Conservation (phyloP, 2,329 filamentous ascomycete species). For the Neurospora crassa region DNA sequence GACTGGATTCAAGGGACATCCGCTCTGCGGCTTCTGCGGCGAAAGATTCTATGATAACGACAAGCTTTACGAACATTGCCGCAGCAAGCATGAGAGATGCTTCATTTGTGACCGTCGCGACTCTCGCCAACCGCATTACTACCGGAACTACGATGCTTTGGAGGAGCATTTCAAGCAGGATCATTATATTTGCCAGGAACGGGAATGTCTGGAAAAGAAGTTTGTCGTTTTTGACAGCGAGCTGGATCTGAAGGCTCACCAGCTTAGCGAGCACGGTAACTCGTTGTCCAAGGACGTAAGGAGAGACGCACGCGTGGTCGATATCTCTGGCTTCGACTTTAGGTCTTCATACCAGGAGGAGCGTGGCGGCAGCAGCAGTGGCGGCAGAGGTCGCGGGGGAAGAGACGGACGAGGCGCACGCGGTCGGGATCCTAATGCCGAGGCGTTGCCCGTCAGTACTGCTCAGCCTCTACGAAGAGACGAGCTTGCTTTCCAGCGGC, state of each 20-base stretch:
- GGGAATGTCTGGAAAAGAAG: conserved; percentile 90
- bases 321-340: conserved; percentile 79
- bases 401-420: conserved; percentile 28
- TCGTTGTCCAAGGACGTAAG: conserved; percentile 74
- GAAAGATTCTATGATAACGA: conserved; percentile 93
- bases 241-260: conserved; percentile 90
- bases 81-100: conserved; percentile 88
- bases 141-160: conserved; percentile 75
- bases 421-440: conserved; percentile 80
- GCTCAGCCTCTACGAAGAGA: conserved; percentile 75
- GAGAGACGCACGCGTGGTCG: conserved; percentile 74
- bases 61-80: conserved; percentile 87
- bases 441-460: conserved; percentile 65
- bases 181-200: conserved; percentile 76
- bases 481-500: conserved; percentile 83
- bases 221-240: conserved; percentile 95
- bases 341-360: conserved; percentile 61
- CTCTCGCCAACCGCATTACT: conserved; percentile 76
- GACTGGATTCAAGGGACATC: conserved; percentile 93
- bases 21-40: conserved; percentile 85
- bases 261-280: conserved; percentile 72
- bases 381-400: conserved; percentile 8
- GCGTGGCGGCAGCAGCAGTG: conserved; percentile 33
- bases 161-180: conserved; percentile 81
- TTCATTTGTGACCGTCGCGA: conserved; percentile 78